Base-by-base conservation (phyloP, 2,329 filamentous ascomycete species). In the Epichloe amarillans region DNA sequence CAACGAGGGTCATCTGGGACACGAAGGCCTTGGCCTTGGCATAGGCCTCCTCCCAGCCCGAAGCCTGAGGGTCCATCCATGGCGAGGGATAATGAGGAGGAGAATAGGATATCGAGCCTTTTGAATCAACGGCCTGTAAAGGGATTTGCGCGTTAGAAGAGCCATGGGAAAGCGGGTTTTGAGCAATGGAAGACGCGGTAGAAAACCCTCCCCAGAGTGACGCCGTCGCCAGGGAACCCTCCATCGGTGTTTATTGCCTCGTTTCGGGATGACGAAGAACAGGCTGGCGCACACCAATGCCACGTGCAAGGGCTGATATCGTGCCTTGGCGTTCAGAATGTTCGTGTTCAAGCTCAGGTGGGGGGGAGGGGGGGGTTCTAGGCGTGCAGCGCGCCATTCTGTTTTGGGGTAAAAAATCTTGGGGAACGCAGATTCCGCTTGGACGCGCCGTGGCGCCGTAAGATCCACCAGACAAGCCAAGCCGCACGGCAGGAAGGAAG, bases 61-160 rank as follows among this genome's bases (percentile, higher is more conserved):
- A 71, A 11, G 85, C 86, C 5, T 78, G 65, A 17, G 86, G 84
- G 55, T 86, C 79, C 69, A 84, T 84, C 88, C 89, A 95, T 71
- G 89, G 89, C 30, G 87, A 90, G 1, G 89, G 89, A 62, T 95
- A 95, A 62, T 77, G 78, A 2, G 88, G 86, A 12, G 67, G 68
- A 3, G 75, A 78, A 33, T 59, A 55, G 4, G 70, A 68, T 14
- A 70, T 64, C 35, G 54, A 47, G 36, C 52, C 51, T 37, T 53
- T 41, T 23, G 55, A 52, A 23, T 48, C 42, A 12, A 52, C 37
- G 46, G 55, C 19, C 58, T 66, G 58, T 2, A 57, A 44, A 8
- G 44, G 42, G 8, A 52, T 47, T 47, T 56, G 52, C 40, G 51
- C 3, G 55, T 65, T 52, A 64, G 62, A 57, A 52, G 47, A 23